Conservation (phyloP, 2,329 filamentous ascomycete species). For the Aspergillus sp. region DNA sequence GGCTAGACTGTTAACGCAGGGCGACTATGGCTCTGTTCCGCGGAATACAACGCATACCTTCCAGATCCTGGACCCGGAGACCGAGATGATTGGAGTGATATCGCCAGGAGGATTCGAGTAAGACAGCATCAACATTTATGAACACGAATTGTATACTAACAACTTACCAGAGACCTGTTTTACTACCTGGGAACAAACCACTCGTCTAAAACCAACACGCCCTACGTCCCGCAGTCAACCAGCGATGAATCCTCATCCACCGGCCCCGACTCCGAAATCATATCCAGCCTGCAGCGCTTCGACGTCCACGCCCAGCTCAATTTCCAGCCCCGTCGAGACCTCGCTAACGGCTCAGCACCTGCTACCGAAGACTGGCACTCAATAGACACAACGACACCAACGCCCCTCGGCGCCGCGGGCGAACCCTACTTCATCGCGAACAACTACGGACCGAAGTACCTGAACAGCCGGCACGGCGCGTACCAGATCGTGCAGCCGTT, state of each 20-base stretch:
- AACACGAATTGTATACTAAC: no score
- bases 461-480: conserved; percentile 35
- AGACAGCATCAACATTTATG: no score
- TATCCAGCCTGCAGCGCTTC: conserved; percentile 39
- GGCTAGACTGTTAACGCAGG: conserved; percentile 42
- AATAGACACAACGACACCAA: conserved; percentile 22
- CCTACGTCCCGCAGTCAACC: conserved; percentile 34
- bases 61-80: conserved; percentile 50
- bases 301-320: conserved; percentile 47
- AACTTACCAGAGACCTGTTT: conserved; percentile 37
- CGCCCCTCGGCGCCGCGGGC: conserved; percentile 27
- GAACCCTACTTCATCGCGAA: conserved; percentile 48
- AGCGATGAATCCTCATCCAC: conserved; percentile 27
- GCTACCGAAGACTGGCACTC: conserved; percentile 6
- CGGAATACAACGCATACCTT: conserved; percentile 51
- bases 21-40: conserved; percentile 49
- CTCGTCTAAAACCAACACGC: conserved; percentile 34
- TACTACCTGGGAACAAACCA: conserved; percentile 41
- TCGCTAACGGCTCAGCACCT: conserved; percentile 44
- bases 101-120: conserved; percentile 51
- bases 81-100: conserved; percentile 49
- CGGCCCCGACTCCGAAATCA: conserved; percentile 31
- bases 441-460: conserved; percentile 48
- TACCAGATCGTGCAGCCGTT: conserved; percentile 49
- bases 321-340: conserved; percentile 42